A percentile compares a stretch with the other conserved stretches of the same genome.
Evolutionary conservation across 1,139 yeast species (phyloP).

Genomic region (Hansenula lynferdii): DNA sequence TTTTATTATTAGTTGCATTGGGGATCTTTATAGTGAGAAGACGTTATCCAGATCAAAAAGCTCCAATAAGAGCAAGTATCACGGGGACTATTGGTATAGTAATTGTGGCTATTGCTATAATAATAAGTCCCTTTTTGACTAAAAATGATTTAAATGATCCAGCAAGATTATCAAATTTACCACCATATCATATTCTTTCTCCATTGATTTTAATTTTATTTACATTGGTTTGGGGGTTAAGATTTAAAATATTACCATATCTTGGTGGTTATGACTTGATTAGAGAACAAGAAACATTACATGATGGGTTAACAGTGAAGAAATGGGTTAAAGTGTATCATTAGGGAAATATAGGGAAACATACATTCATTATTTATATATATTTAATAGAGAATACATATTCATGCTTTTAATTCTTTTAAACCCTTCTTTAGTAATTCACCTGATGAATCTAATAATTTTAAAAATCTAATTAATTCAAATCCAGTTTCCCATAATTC

Average conservation of each 20-base stretch:
- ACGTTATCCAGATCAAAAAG: slow-evolving; percentile 39
- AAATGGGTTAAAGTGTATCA: slow-evolving; percentile 39
- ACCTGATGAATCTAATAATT: slow-evolving; percentile 33
- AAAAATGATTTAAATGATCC: slow-evolving; percentile 38
- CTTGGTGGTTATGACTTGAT: slow-evolving; percentile 37
- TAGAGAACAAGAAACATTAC: slow-evolving; percentile 33
- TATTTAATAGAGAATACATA: not conserved
- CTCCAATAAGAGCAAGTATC: slow-evolving; percentile 46
- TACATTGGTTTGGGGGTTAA: slow-evolving; percentile 43
- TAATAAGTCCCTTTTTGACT: slow-evolving; percentile 43
- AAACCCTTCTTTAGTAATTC: slow-evolving; percentile 13
- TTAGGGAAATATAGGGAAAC: not conserved
- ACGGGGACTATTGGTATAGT: slow-evolving; percentile 41
- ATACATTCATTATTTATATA: not conserved
- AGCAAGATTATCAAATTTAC: slow-evolving; percentile 28
- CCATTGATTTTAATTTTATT: slow-evolving; percentile 31
- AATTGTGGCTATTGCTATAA: slow-evolving; percentile 34
- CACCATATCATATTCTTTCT: slow-evolving; percentile 46
- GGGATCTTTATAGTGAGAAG: slow-evolving; percentile 48
- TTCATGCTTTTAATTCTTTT: not conserved
- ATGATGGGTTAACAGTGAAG: slow-evolving; percentile 53
- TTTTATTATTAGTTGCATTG: slow-evolving; percentile 42
- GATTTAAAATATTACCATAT: slow-evolving; percentile 42
- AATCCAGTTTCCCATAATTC: slow-evolving; percentile 45
- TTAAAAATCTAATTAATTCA: slow-evolving; percentile 41